Base-by-base conservation (phyloP, 2,329 filamentous ascomycete species). In the Plenodomus tracheiphilus region DNA sequence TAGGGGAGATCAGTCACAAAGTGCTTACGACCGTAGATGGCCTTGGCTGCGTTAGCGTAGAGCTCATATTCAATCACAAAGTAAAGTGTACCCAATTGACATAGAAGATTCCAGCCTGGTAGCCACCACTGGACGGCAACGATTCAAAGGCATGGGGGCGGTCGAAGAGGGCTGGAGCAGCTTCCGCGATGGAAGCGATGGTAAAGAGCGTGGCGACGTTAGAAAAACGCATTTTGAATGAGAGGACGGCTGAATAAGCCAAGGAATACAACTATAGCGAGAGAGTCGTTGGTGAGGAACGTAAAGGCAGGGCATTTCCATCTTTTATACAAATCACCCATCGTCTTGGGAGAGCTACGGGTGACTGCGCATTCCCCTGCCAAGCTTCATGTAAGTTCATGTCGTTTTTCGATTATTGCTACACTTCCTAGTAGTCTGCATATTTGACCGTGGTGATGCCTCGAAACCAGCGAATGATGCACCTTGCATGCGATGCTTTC, bases 1-100 rank as follows among this genome's bases (percentile, higher is more conserved):
- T 81, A 83, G 0, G 89, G 89, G 2, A 97, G 81, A 68, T 96
- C 85, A 65, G 94, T 89, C 0, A 92, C 90, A 17, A 85, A 82
- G 68, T 93, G 87, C 61, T 92, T 86, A 48, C 92, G 85, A 39
- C 78, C 91, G 71, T 97, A 97, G 61, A 95, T 93, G 53, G 88
- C 89, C 90, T 80, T 7, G 16, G 1, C 9, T 2, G 5, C 3
- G 30, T 43, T 13, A 52, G 37, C 20, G 17, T 39, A 16, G 30
- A 17, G 5, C 6, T 20, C 21, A 9, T 3, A 0, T 8, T 8
- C 20, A 10, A 9, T 5, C 16, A 15, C 16, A 6, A 32, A 5
- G 6, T 38, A 22, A 28, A 4, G 11, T 43, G 43, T 52, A 70
- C 70, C 81, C 85, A 88, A 73, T 89, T 88, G 55, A 87, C 84